These are phyloP conservation scores for Lasiodiplodia theobromae DNA, from an alignment of 2,329 filamentous ascomycete species.

Conservation along the genomic window DNA sequence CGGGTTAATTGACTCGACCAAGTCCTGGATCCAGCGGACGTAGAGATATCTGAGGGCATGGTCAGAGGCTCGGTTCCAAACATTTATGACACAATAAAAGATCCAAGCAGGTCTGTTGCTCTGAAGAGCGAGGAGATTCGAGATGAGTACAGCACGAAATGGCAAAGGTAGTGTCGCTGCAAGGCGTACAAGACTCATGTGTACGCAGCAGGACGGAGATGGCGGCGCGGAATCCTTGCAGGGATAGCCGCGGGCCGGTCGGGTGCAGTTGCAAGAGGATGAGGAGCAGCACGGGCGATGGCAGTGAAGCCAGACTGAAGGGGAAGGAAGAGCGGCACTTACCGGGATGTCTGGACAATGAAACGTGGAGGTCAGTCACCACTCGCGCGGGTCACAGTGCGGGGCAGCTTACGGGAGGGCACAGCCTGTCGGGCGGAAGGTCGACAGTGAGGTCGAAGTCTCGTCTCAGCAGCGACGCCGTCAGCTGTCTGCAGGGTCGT, in stretches of 20 bases:
- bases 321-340: constrained; percentile 7
- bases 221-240: too few relatives aligned
- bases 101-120: neutral
- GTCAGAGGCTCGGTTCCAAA: neutral
- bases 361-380: constrained; percentile 38
- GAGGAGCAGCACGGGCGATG: neutral
- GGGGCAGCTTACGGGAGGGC: constrained; percentile 71
- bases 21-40: constrained; percentile 82
- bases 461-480: constrained; percentile 75
- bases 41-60: constrained; percentile 75
- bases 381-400: constrained; percentile 17
- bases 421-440: constrained; percentile 80
- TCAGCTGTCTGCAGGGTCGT: constrained; percentile 63
- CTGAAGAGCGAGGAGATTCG: neutral
- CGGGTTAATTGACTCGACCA: constrained; percentile 73
- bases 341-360: constrained; percentile 33
- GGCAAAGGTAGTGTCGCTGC: neutral
- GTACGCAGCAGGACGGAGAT: too few relatives aligned
- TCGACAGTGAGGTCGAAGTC: constrained; percentile 78
- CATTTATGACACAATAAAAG: neutral
- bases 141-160: neutral
- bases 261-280: neutral
- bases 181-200: neutral
- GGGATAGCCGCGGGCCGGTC: neutral
- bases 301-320: neutral